Evolutionary conservation across 2,329 filamentous ascomycete species (phyloP).

Genomic region (Blastomyces silverae): DNA sequence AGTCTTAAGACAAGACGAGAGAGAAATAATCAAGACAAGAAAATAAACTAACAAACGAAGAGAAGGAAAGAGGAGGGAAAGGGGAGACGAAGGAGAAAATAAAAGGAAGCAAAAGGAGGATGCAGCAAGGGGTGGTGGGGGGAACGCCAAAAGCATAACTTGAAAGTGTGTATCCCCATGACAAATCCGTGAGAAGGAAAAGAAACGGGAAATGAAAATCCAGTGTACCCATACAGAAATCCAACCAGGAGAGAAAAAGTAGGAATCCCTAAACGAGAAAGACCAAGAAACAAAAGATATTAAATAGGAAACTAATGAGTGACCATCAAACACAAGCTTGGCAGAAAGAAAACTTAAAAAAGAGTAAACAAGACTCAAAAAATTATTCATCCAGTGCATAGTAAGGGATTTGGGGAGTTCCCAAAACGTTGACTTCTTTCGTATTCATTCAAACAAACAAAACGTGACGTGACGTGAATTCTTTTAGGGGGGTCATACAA

Average conservation of each 20-base stretch:
- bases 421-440: neutral
- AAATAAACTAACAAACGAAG: neutral
- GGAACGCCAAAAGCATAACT: neutral
- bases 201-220: neutral
- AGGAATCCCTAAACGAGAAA: conserved; percentile 2
- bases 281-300: neutral
- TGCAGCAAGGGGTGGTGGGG: neutral
- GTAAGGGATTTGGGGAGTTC: neutral
- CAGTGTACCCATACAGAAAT: conserved; percentile 3
- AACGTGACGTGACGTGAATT: neutral
- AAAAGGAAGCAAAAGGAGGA: neutral
- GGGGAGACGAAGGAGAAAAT: conserved; percentile 8
- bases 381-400: neutral
- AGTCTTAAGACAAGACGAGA: neutral
- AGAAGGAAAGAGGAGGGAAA: neutral
- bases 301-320: conserved; percentile 5
- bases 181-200: conserved; percentile 4
- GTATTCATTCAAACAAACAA: neutral
- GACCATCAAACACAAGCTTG: conserved; percentile 10
- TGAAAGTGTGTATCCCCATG: neutral
- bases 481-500: conserved; percentile 13
- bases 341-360: neutral
- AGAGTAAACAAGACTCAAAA: neutral
- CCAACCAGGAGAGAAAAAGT: neutral
- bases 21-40: neutral